Base-by-base conservation (phyloP, 192 early-diverging fungal species). In the Backusella australiensis region DNA sequence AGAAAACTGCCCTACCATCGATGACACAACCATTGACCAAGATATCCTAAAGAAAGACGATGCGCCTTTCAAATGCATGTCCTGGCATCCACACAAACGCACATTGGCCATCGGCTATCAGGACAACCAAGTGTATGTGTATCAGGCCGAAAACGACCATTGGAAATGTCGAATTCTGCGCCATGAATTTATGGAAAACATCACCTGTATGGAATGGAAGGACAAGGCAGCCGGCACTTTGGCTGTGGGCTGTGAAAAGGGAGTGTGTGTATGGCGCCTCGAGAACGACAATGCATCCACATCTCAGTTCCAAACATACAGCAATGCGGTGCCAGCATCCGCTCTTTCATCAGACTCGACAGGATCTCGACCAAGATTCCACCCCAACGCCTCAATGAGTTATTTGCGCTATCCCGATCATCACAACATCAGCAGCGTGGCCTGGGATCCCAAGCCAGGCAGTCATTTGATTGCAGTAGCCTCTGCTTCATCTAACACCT, bases 61-160 rank as follows among this genome's bases (percentile, higher is more conserved):
- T 38, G 29, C 69, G 6, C 73, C 84, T 15, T 80, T 94, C 66
- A 81, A 80, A 38, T 85, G 83, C n/a, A 77, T 94, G 4, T 93
- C 92, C 0, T 96, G 93, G 91, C 94, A 96, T 59, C 92, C 88
- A 23, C 86, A 92, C 72, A 84, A 86, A 41, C 87, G 90, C 9
- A 75, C 92, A 3, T 68, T 96, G 23, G 93, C 93, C 3, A 82
- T 96, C 63, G 90, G 89, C 0, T 91, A 93, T 71, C 82, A 88
- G 75, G 86, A 90, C 15, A 86, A 93, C 74, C 80, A 82, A 34
- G 78, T 94, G 0, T 91, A 91, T 78, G 68, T 96, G 19, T 96
- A 93, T 72, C 91, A 94, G 72, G 71, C 90, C 52, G 85, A 84
- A 0, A 77, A 85, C 23, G 86, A 83, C 81, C 83, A 85, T 0